Evolutionary conservation across 768 basidiomycete genomes (phyloP).

Genomic region (Boletus barrowsii): DNA sequence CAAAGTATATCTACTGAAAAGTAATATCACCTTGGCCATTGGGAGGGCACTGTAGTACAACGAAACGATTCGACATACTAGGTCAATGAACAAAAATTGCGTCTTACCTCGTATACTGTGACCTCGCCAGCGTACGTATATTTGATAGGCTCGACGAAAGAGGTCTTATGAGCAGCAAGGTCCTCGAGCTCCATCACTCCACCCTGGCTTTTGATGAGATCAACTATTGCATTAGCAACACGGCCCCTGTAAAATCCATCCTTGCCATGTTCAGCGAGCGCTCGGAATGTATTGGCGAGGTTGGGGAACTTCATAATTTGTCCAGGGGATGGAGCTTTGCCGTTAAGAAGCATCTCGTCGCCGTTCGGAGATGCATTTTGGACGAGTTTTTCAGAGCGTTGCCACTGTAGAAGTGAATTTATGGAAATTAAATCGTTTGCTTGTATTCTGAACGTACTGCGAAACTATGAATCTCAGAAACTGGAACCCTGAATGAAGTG

Average conservation of each 20-base stretch:
- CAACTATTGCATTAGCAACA: constrained; percentile 84
- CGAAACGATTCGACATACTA: neutral
- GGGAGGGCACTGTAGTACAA: constrained; percentile 71
- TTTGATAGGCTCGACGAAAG: constrained; percentile 85
- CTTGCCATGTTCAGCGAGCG: constrained; percentile 76
- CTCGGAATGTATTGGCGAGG: constrained; percentile 80
- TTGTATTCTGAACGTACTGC: constrained; percentile 38
- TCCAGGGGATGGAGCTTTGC: constrained; percentile 80
- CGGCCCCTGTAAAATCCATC: constrained; percentile 94
- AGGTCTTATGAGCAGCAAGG: constrained; percentile 75
- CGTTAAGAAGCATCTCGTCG: constrained; percentile 81
- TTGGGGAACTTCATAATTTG: constrained; percentile 79
- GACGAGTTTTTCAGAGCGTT: constrained; percentile 58
- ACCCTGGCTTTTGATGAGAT: constrained; percentile 79
- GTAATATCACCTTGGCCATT: constrained; percentile 77
- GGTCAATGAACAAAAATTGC: neutral
- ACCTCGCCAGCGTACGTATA: constrained; percentile 86
- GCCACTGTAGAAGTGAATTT: constrained; percentile 37
- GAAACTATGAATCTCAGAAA: constrained; percentile 75
- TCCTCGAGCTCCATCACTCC: constrained; percentile 96
- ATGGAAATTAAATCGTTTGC: neutral
- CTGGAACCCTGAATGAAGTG: constrained; percentile 59
- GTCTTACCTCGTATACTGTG: constrained; percentile 83
- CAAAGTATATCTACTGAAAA: neutral
- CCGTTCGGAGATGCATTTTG: constrained; percentile 83